These are phyloP conservation scores for Apostasia ramifera DNA, from an alignment of 106 monocot species.

Conservation along the genomic window DNA sequence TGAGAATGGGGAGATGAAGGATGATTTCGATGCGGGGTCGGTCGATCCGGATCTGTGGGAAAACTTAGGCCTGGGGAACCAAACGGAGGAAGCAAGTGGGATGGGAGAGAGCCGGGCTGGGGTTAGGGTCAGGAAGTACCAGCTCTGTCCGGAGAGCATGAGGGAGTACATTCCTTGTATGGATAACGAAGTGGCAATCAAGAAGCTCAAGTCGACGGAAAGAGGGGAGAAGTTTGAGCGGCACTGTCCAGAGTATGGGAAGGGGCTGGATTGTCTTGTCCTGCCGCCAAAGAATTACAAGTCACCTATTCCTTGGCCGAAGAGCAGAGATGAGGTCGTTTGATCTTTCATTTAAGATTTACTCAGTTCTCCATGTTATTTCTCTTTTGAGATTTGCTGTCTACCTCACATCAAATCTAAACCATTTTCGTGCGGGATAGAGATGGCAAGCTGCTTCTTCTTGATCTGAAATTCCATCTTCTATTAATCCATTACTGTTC, in stretches of 20 bases:
- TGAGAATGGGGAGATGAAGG: conserved; percentile 61
- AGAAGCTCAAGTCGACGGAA: conserved; percentile 52
- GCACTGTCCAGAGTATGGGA: conserved; percentile 52
- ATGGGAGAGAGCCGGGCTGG: neutral
- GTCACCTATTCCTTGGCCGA: conserved; percentile 79
- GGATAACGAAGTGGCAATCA: conserved; percentile 72
- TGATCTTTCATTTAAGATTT: no score
- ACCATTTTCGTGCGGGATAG: no score
- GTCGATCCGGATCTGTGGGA: conserved; percentile 32
- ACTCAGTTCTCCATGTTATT: no score
- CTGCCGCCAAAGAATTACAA: conserved; percentile 68
- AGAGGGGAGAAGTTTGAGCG: conserved; percentile 80
- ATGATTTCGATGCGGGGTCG: conserved; percentile 41
- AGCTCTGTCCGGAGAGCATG: conserved; percentile 44
- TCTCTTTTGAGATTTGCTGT: no score
- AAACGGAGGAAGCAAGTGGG: conserved; percentile 1
- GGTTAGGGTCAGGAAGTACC: conserved; percentile 40
- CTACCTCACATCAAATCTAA: no score
- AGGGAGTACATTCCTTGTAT: conserved; percentile 88
- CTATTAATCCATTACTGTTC: no score
- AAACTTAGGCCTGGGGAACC: conserved; percentile 10
- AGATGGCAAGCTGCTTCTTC: no score
- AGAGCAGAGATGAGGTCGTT: conserved; percentile 77
- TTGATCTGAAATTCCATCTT: no score
- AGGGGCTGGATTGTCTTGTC: conserved; percentile 56